Evolutionary conservation across 495 filamentous ascomycete species (phyloP), one percentile per base, ranked within the genome.

Genomic region (Penicillium desertorum): DNA sequence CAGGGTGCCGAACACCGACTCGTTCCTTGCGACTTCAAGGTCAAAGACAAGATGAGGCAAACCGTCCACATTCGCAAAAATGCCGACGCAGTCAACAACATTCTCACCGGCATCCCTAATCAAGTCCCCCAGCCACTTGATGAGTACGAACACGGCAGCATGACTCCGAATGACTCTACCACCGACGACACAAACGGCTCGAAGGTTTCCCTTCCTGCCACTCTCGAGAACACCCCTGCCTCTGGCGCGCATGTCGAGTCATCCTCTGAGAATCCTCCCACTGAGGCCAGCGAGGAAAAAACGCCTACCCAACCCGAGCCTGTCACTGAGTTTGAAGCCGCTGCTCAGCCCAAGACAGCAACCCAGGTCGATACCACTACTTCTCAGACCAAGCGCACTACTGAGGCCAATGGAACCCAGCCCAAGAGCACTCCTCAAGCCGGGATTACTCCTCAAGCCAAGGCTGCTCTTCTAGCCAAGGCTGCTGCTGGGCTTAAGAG

Each of bases 11-110:
- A 8, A 1, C n/a, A 6, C 12, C 36, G 49, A 7, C 4, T 39
- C 22, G 10, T 54, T 3, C n/a, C 29, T 2, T 54, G 51, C 14
- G 51, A 54, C 41, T 54, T 54, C 29, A 54, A 1, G n/a, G n/a
- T 54, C 23, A 16, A 45, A 0, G 19, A 19, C 17, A 43, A 45
- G 51, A 16, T 2, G 2, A 34, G 12, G 19, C 39, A 54, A 2
- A 27, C 41, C 0, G 27, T 54, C 4, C 41, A 54, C 27, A 45
- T 54, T 22, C 51, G 29, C 12, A 45, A 44, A 11, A 25, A 54
- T 14, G 5, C n/a, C 5, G 3, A 11, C 0, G 23, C 14, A 9
- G 12, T 54, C 8, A 44, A 54, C 27, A 34, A 12, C 10, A n/a
- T 54, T 14, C 17, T 54, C 20, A 23, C 2, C 14, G 8, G 43